Conservation (phyloP, 352 stramenopile species). For the Pythium myriotylum region DNA sequence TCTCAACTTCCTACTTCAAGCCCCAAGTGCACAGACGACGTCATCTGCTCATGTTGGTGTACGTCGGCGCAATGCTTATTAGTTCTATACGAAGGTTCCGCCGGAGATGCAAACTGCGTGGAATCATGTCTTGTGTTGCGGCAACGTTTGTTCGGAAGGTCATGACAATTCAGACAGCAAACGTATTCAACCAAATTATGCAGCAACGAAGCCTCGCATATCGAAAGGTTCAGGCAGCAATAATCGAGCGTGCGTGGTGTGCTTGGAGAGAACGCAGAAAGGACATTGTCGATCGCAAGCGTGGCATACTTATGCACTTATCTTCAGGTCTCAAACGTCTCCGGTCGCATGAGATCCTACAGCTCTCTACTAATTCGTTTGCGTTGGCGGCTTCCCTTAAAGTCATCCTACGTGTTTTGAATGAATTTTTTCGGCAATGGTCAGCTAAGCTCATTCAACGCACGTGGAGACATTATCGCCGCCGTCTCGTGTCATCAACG, state of each 20-base stretch:
- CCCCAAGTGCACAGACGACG: too few relatives aligned
- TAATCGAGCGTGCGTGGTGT: conserved; percentile 7
- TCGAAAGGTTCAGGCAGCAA: conserved; percentile 1
- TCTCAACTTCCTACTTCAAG: too few relatives aligned
- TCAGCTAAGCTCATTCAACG: conserved; percentile 48
- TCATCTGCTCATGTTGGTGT: too few relatives aligned
- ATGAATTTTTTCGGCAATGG: conserved; percentile 26
- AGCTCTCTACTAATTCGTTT: background rate
- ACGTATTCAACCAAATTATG: background rate
- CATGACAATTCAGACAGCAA: too few relatives aligned
- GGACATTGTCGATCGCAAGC: background rate
- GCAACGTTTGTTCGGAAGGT: background rate
- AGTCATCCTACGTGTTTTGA: too few relatives aligned
- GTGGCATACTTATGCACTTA: conserved; percentile 1
- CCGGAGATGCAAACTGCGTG: background rate
- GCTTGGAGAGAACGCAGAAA: background rate
- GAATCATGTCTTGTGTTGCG: background rate
- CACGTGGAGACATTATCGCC: conserved; percentile 41
- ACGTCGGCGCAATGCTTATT: too few relatives aligned
- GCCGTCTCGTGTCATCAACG: conserved; percentile 31
- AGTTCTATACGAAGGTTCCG: background rate
- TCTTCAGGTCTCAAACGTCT: background rate
- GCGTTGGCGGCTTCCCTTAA: too few relatives aligned
- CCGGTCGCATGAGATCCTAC: background rate
- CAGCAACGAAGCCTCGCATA: background rate